phyloP scores from a whole-genome alignment of 2,329 filamentous ascomycete genomes.

The Cryphonectria carpinicola region DNA sequence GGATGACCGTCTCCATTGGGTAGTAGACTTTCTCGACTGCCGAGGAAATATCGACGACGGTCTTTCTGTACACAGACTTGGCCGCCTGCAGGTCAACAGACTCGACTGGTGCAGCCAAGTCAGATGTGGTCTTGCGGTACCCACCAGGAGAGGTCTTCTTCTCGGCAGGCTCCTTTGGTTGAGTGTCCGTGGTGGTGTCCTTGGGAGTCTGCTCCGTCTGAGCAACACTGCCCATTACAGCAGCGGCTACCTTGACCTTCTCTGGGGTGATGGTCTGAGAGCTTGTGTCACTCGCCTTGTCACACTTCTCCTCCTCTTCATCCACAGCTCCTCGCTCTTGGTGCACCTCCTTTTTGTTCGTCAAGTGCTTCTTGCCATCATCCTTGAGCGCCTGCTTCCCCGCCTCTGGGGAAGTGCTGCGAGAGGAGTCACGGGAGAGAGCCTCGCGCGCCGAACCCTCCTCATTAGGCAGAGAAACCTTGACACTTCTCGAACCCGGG shows the following conservation, averaged over 20 bases:
- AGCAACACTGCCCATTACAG: neutral
- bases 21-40: slow-evolving; percentile 13
- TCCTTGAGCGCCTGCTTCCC: neutral
- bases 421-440: neutral
- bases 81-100: neutral
- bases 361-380: neutral
- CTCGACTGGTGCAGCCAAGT: slow-evolving; percentile 16
- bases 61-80: slow-evolving; percentile 19
- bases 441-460: slow-evolving; percentile 15
- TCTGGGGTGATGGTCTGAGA: slow-evolving; percentile 2
- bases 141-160: slow-evolving; percentile 2
- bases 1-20: slow-evolving; percentile 22
- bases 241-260: neutral
- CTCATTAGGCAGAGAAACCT: slow-evolving; percentile 19
- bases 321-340: neutral
- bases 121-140: slow-evolving; percentile 7
- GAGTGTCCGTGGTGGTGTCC: neutral
- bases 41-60: slow-evolving; percentile 3
- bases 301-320: neutral
- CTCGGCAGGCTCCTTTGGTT: neutral
- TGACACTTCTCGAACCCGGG: slow-evolving; percentile 15
- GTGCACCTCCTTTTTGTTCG: neutral
- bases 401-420: slow-evolving; percentile 11
- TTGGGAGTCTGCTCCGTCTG: neutral
- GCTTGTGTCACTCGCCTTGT: neutral